A percentile compares a stretch with the other conserved stretches of the same genome.
These are phyloP conservation scores for Metschnikowia picachoensis DNA, from an alignment of 805 yeast species.

Conservation along the genomic window DNA sequence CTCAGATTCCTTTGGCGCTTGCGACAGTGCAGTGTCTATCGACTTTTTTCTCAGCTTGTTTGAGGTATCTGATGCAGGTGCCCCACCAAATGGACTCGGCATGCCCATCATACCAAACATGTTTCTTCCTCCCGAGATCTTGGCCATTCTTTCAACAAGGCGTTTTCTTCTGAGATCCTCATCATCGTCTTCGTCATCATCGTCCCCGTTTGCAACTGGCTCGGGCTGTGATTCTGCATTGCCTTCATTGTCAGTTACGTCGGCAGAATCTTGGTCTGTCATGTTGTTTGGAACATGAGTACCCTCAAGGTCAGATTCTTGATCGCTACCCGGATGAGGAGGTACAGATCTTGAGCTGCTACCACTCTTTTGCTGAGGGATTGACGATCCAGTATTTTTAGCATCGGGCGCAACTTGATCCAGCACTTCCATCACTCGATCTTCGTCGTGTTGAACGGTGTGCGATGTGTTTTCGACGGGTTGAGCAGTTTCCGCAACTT, in stretches of 20 bases:
- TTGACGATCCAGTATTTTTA: not conserved
- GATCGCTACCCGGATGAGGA: no score
- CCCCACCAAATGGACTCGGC: constrained; percentile 37
- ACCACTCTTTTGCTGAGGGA: no score
- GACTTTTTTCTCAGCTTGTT: constrained; percentile 10
- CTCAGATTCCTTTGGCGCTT: not conserved
- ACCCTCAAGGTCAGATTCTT: no score
- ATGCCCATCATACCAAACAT: constrained; percentile 72
- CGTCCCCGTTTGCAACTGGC: constrained; percentile 30
- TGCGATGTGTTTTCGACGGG: no score
- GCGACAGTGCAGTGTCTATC: constrained; percentile 6
- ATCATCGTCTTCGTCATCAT: constrained; percentile 57
- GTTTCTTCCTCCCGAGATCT: constrained; percentile 80
- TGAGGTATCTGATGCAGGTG: constrained; percentile 14
- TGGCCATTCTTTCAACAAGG: constrained; percentile 93
- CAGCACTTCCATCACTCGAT: no score
- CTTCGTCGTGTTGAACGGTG: no score
- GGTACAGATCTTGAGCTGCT: no score
- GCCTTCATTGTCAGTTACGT: not conserved
- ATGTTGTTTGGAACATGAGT: no score
- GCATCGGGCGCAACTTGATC: constrained; percentile 1
- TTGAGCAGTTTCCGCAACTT: no score
- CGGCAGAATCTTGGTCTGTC: no score
- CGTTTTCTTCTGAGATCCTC: constrained; percentile 74
- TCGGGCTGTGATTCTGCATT: not conserved